These are phyloP conservation scores for Cicer pinnatifidum DNA, from an alignment of 306 rosid genomes.

Conservation along the genomic window DNA sequence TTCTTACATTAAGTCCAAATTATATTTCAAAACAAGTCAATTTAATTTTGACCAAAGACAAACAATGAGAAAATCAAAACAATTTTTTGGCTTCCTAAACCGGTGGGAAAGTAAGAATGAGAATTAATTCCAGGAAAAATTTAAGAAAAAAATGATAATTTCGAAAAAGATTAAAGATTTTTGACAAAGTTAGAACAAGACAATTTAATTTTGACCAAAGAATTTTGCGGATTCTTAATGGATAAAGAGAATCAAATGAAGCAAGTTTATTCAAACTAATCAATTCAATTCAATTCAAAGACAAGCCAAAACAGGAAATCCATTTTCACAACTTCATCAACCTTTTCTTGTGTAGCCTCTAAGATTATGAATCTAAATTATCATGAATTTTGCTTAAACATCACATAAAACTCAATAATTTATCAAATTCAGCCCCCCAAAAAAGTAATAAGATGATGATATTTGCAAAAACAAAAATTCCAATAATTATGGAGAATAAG, in stretches of 20 bases:
- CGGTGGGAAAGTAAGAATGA: neutral
- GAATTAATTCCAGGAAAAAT: neutral
- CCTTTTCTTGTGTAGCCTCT: slow-evolving; percentile 29
- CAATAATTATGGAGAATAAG: slow-evolving; percentile 28
- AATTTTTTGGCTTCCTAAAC: neutral
- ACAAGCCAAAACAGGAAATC: slow-evolving; percentile 5
- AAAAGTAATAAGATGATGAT: neutral
- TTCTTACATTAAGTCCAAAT: neutral
- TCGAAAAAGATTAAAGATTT: neutral
- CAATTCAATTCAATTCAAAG: neutral
- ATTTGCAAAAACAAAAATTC: neutral
- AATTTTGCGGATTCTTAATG: too few relatives aligned
- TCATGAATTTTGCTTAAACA: slow-evolving; percentile 27
- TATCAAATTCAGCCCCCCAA: neutral
- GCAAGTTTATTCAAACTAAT: neutral
- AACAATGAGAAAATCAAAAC: neutral
- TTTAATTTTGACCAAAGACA: slow-evolving; percentile 10
- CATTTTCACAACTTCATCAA: slow-evolving; percentile 30
- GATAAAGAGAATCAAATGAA: slow-evolving; percentile 16
- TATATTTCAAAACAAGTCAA: neutral
- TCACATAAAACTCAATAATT: neutral
- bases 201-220: too few relatives aligned
- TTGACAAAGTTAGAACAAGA: neutral
- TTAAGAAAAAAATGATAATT: neutral
- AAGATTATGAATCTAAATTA: slow-evolving; percentile 14